A percentile compares a stretch with the other conserved stretches of the same genome.
These are phyloP conservation scores for Mortierella polycephala DNA, from an alignment of 371 early-diverging fungal genomes.

Conservation along the genomic window DNA sequence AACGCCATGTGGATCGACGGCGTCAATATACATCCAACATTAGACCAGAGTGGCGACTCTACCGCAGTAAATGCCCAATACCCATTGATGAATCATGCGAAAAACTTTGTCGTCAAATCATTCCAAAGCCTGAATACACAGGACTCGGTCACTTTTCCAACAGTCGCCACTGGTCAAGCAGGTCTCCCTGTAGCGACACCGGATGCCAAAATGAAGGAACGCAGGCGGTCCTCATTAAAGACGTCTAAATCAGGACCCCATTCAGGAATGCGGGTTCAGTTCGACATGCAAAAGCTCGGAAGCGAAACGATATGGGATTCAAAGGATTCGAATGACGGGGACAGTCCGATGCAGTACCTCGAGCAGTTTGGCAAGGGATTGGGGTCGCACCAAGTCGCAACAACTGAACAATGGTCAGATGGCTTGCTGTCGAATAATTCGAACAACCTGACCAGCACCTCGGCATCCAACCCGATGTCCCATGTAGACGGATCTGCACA, in stretches of 20 bases:
- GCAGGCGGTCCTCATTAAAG: slow-evolving; percentile 30
- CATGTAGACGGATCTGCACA: not conserved
- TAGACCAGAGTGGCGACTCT: no score
- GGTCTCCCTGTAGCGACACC: not conserved
- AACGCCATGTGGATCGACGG: no score
- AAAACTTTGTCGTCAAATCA: no score
- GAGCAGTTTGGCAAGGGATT: not conserved
- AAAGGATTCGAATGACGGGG: not conserved
- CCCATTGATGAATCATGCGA: no score
- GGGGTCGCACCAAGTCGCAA: no score
- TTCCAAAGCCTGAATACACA: not conserved
- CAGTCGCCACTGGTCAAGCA: no score
- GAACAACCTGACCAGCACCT: no score
- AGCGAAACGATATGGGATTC: not conserved
- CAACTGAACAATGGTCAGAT: no score
- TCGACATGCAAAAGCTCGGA: slow-evolving; percentile 11
- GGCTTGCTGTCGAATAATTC: no score
- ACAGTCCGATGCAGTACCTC: not conserved
- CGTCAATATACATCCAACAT: no score
- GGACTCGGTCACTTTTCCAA: not conserved
- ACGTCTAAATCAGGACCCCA: not conserved
- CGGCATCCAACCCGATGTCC: no score
- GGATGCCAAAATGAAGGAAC: slow-evolving; percentile 8
- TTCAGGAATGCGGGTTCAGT: slow-evolving; percentile 20
- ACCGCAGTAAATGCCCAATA: no score